phyloP scores from a whole-genome alignment of 345 rosid genomes.

The Aquilaria malaccensis region DNA sequence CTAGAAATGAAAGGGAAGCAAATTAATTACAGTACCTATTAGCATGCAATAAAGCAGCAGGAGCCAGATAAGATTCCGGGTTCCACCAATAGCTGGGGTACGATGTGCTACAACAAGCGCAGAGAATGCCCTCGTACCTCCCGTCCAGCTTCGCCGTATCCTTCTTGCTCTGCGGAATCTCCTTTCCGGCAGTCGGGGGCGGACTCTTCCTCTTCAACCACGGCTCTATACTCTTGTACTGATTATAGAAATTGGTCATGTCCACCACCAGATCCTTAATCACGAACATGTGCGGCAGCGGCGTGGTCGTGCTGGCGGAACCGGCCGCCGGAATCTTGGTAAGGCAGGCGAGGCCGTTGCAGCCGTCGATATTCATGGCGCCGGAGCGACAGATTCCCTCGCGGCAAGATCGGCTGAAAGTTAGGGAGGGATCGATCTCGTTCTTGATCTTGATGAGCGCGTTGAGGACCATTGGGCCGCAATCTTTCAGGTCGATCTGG shows the following conservation, averaged over 20 bases:
- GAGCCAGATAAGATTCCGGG: constrained; percentile 89
- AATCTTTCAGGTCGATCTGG: constrained; percentile 72
- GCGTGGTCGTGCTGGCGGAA: constrained; percentile 43
- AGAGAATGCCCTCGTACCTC: constrained; percentile 92
- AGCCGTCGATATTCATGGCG: constrained; percentile 95
- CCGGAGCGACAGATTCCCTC: constrained; percentile 98
- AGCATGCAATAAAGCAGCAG: constrained; percentile 92
- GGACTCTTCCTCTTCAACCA: constrained; percentile 96
- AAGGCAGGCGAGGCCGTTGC: constrained; percentile 89
- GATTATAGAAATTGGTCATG: constrained; percentile 93
- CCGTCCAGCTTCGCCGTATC: constrained; percentile 91
- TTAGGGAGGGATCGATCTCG: constrained; percentile 88
- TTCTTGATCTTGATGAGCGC: constrained; percentile 96
- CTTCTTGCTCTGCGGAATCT: constrained; percentile 83
- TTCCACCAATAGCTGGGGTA: constrained; percentile 99
- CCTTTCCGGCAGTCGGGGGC: constrained; percentile 55
- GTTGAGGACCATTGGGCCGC: constrained; percentile 96
- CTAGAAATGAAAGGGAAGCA: background rate
- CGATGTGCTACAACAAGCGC: constrained; percentile 91
- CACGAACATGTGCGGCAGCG: constrained; percentile 93
- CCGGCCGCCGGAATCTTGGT: constrained; percentile 57
- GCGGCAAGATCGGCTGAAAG: constrained; percentile 94
- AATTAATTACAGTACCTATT: constrained; percentile 41
- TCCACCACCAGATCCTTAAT: constrained; percentile 94
- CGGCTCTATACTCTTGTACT: constrained; percentile 97